Percentiles rank a stretch among this genome's conserved stretches.
Conservation (phyloP, 2,329 filamentous ascomycete genomes). For the Botrytis cinerea region DNA sequence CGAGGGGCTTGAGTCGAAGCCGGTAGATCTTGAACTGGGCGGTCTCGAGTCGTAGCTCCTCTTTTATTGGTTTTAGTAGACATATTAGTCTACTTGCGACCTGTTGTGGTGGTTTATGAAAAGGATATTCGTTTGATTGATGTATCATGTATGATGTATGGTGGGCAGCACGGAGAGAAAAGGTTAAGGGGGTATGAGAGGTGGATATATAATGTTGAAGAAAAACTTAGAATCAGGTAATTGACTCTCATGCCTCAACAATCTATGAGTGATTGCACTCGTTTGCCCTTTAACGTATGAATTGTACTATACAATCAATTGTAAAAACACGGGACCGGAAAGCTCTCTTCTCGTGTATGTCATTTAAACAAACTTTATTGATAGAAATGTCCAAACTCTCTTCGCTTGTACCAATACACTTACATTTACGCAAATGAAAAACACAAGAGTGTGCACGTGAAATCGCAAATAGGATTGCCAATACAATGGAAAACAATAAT, state of each 20-base stretch:
- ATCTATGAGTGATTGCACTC: not conserved
- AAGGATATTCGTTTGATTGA: not conserved
- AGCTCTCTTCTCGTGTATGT: not conserved
- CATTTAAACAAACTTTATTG: not conserved
- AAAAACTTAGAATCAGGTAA: not conserved
- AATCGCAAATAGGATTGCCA: not conserved
- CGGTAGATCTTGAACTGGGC: not conserved
- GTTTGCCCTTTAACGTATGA: not conserved
- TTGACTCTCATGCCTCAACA: not conserved
- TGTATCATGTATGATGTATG: not conserved
- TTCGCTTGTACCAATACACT: not conserved
- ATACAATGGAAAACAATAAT: not conserved
- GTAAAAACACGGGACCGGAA: not conserved
- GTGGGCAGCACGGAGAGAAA: conserved; percentile 10
- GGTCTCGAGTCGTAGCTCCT: not conserved
- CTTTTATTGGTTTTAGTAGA: conserved; percentile 4
- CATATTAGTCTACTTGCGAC: not conserved
- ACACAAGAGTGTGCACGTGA: not conserved
- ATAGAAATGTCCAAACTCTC: not conserved
- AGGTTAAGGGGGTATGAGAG: not conserved
- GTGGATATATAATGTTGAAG: not conserved
- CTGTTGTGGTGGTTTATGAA: not conserved
- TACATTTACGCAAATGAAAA: not conserved
- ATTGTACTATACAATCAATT: not conserved
- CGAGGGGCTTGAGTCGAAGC: conserved; percentile 22